phyloP scores from a whole-genome alignment of 345 rosid genomes.

The Eucalyptus pumila region DNA sequence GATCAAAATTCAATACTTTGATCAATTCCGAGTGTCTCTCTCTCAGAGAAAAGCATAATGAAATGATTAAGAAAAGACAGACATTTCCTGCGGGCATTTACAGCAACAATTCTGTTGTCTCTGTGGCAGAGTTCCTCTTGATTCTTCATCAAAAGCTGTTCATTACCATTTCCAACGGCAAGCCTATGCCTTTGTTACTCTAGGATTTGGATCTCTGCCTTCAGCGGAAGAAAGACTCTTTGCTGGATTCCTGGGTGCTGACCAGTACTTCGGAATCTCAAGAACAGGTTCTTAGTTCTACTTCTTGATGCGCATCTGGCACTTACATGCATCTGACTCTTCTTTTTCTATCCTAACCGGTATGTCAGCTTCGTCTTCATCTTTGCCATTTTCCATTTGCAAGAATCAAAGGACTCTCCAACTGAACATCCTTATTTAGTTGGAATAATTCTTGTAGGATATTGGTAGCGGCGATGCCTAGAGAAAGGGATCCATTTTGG shows the following conservation, averaged over 20 bases:
- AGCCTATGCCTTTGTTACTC: too few relatives aligned
- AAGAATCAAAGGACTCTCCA: not conserved
- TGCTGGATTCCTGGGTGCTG: not conserved
- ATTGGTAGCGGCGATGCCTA: too few relatives aligned
- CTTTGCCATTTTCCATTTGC: not conserved
- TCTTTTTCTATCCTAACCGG: not conserved
- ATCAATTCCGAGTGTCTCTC: not conserved
- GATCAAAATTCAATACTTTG: not conserved
- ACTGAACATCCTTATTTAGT: rapidly evolving
- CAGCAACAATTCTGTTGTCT: rapidly evolving
- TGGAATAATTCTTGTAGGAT: too few relatives aligned
- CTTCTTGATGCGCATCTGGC: not conserved
- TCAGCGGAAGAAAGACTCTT: not conserved
- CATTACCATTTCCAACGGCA: too few relatives aligned
- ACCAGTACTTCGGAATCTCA: not conserved
- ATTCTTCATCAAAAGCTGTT: too few relatives aligned
- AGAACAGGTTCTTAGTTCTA: not conserved
- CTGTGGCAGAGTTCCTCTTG: too few relatives aligned
- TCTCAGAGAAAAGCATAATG: too few relatives aligned
- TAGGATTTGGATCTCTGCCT: not conserved
- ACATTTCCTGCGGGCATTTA: not conserved
- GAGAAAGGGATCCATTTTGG: too few relatives aligned
- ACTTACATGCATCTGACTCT: not conserved
- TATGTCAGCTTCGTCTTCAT: not conserved
- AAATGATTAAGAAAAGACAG: too few relatives aligned